Base-by-base conservation (phyloP, 2,329 filamentous ascomycete species). In the Clathrospora elynae region DNA sequence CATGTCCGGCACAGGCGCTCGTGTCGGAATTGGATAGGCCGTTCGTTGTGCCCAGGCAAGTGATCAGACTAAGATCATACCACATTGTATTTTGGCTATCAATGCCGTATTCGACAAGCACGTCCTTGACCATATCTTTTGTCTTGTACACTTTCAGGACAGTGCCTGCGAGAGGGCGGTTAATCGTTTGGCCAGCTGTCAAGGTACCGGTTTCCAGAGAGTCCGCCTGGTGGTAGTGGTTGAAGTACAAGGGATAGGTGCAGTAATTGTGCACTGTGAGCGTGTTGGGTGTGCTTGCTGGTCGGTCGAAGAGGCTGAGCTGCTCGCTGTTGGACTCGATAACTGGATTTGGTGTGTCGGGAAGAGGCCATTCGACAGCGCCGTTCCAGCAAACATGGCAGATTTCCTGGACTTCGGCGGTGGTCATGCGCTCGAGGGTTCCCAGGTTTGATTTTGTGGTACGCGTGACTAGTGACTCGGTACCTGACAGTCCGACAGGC, bases 221-320 rank as follows among this genome's bases (percentile, higher is more conserved):
- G 1, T 18, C 35, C 11, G 35, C 38, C 11, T 44, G 49, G n/a
- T 43, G 20, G 17, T 46, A 34, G 9, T 51, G 52, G 18, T 44
- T 31, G 34, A 50, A 46, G 30, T 40, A 38, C 16, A 57, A 46
- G 11, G 48, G 31, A 31, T 59, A 57, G 7, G 39, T 23, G 40
- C 56, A 59, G 46, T 54, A 59, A 35, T 56, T 57, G 22, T 50
- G 30, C 11, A 57, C 36, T 8, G 49, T 54, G n/a, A 57, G 33
- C 1, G 43, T 49, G 18, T 52, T 38, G 0, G 51, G 32, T 0
- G 23, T 51, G 2, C 45, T 36, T 4, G 34, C 23, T 2, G 54
- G 56, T 1, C 29, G 35, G 1, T 37, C 5, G 36, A 51, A 59
- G 29, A 59, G 19, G 2, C 31, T 26, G 13, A 59, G 54, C 16